Conservation (phyloP, 1,139 yeast species). For the Diutina rugosa region DNA sequence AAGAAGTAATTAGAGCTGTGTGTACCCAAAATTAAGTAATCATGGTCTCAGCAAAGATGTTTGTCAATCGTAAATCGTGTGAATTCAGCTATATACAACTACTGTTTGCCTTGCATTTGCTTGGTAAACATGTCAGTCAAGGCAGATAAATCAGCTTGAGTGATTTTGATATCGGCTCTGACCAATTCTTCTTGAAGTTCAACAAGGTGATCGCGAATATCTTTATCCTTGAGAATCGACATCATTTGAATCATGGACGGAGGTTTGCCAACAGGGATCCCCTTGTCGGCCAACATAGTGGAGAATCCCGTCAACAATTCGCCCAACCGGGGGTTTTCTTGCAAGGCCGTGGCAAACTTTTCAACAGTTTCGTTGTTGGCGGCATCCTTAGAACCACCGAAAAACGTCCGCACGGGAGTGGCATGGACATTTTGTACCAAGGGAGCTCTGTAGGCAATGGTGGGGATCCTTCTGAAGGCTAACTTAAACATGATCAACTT, state of each 20-base stretch:
- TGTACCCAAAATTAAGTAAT: background rate
- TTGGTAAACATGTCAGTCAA: constrained; percentile 1
- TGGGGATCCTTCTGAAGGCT: background rate
- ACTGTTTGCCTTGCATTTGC: background rate
- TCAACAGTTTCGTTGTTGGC: background rate
- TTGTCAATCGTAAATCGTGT: background rate
- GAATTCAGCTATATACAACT: background rate
- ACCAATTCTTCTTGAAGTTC: background rate
- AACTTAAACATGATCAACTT: background rate
- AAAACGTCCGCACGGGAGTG: background rate
- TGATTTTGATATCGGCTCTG: background rate
- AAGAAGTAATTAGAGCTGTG: constrained; percentile 17
- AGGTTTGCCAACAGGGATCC: background rate
- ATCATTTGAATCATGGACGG: background rate
- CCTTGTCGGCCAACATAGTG: background rate
- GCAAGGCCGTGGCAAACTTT: background rate
- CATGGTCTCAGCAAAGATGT: background rate
- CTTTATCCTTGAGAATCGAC: background rate
- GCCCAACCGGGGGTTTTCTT: constrained; percentile 1
- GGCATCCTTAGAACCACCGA: background rate
- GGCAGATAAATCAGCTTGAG: background rate
- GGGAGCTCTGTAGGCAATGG: background rate
- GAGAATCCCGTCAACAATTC: background rate
- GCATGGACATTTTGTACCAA: background rate
- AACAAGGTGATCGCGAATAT: background rate